A percentile compares a stretch with the other conserved stretches of the same genome.
phyloP scores from a whole-genome alignment of 371 early-diverging fungal species.

The Circinella umbellata region DNA sequence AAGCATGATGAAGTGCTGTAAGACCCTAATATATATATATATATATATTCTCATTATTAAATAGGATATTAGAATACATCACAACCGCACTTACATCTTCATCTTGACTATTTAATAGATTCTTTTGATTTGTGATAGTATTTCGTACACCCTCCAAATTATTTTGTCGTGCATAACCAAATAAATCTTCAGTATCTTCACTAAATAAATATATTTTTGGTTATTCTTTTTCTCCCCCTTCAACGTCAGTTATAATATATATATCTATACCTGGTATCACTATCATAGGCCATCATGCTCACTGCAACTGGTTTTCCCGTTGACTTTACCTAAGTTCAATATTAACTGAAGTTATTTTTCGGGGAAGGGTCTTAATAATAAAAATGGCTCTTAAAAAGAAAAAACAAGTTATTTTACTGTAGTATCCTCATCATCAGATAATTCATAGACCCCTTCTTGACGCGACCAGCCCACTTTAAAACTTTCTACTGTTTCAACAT shows the following conservation, averaged over 20 bases:
- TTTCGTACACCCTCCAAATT: constrained; percentile 22
- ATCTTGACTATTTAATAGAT: constrained; percentile 29
- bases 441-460: constrained; percentile 39
- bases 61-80: too few species aligned
- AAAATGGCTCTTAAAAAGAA: too few species aligned
- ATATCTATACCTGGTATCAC: neutral
- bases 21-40: too few species aligned
- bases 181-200: constrained; percentile 36
- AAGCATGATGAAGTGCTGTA: constrained; percentile 49
- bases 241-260: neutral
- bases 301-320: neutral
- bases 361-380: too few species aligned
- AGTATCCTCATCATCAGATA: neutral
- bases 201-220: constrained; percentile 10
- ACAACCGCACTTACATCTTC: constrained; percentile 33
- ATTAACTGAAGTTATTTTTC: too few species aligned
- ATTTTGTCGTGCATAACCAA: constrained; percentile 35
- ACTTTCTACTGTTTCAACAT: constrained; percentile 39
- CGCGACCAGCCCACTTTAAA: constrained; percentile 49
- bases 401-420: neutral
- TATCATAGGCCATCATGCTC: constrained; percentile 1
- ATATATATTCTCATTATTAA: too few species aligned
- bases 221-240: neutral
- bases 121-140: constrained; percentile 6
- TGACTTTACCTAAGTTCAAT: neutral